Evolutionary conservation across 495 filamentous ascomycete genomes (phyloP).

Genomic region (Penicillium ucsense): DNA sequence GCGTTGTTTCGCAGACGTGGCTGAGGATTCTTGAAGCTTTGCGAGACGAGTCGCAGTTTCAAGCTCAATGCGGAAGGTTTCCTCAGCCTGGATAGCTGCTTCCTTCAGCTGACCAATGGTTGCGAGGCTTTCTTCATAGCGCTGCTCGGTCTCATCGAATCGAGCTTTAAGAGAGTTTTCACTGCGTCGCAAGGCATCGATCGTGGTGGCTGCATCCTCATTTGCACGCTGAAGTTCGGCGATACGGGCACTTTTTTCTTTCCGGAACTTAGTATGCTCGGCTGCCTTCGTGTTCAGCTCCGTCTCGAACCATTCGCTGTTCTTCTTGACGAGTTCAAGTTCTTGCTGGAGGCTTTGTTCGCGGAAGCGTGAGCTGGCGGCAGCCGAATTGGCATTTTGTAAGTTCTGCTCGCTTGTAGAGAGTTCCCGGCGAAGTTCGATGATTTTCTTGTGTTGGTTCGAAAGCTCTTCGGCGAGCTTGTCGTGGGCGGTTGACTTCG

Average conservation of each 20-base stretch:
- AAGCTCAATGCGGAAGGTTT: conserved; percentile 74
- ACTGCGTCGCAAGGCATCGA: conserved; percentile 67
- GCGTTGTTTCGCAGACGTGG: conserved; percentile 67
- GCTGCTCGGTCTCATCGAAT: conserved; percentile 73
- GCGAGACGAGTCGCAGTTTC: conserved; percentile 71
- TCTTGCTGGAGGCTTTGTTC: conserved; percentile 85
- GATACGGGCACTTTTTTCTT: conserved; percentile 84
- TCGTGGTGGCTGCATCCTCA: conserved; percentile 66
- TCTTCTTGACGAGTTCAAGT: conserved; percentile 72
- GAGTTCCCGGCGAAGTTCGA: conserved; percentile 72
- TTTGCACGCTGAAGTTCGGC: conserved; percentile 78
- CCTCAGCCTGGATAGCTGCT: conserved; percentile 62
- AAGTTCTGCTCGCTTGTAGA: conserved; percentile 69
- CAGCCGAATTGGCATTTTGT: conserved; percentile 68
- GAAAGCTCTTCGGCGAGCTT: conserved; percentile 76
- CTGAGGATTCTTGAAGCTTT: conserved; percentile 74
- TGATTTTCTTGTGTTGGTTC: conserved; percentile 74
- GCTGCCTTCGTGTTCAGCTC: conserved; percentile 82
- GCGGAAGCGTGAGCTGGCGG: conserved; percentile 69
- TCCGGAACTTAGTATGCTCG: conserved; percentile 83
- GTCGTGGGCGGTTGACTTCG: conserved; percentile 81
- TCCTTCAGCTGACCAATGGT: conserved; percentile 81
- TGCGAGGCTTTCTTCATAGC: conserved; percentile 71
- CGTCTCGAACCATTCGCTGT: conserved; percentile 82
- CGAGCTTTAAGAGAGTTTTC: conserved; percentile 72